phyloP scores from a whole-genome alignment of 495 filamentous ascomycete species.

The Rhizodiscina lignyota region DNA sequence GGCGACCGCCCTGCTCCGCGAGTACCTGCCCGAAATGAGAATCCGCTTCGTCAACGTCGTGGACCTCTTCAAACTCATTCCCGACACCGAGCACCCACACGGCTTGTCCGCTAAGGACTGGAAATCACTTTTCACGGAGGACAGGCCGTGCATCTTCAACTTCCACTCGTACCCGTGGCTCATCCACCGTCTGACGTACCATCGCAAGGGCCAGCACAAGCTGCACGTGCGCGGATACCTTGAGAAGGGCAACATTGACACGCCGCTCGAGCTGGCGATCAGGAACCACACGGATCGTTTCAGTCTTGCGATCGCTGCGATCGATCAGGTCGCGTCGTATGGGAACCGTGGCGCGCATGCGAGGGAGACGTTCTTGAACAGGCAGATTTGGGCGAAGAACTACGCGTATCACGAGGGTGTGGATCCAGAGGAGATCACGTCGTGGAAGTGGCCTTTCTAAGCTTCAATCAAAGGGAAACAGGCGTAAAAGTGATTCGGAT shows the following conservation, averaged over 20 bases:
- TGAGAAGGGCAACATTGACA: slow-evolving; percentile 69
- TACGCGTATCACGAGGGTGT: slow-evolving; percentile 48
- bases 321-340: slow-evolving; percentile 41
- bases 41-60: slow-evolving; percentile 62
- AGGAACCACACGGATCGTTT: slow-evolving; percentile 56
- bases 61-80: slow-evolving; percentile 59
- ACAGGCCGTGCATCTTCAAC: slow-evolving; percentile 60
- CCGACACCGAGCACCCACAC: slow-evolving; percentile 46
- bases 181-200: slow-evolving; percentile 54
- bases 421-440: slow-evolving; percentile 45
- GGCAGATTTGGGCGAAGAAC: slow-evolving; percentile 38
- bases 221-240: slow-evolving; percentile 56
- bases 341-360: slow-evolving; percentile 38
- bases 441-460: slow-evolving; percentile 42
- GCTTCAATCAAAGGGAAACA: no score
- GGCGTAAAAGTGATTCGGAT: no score
- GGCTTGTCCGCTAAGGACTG: slow-evolving; percentile 45
- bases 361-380: slow-evolving; percentile 41
- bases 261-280: slow-evolving; percentile 53
- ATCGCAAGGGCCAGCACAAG: slow-evolving; percentile 42
- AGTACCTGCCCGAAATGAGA: slow-evolving; percentile 47
- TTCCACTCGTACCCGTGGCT: slow-evolving; percentile 68
- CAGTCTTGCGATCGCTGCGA: slow-evolving; percentile 54
- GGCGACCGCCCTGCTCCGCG: slow-evolving; percentile 46
- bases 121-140: slow-evolving; percentile 44